Conservation (phyloP, 768 basidiomycete genomes). For the Piloderma croceum region DNA sequence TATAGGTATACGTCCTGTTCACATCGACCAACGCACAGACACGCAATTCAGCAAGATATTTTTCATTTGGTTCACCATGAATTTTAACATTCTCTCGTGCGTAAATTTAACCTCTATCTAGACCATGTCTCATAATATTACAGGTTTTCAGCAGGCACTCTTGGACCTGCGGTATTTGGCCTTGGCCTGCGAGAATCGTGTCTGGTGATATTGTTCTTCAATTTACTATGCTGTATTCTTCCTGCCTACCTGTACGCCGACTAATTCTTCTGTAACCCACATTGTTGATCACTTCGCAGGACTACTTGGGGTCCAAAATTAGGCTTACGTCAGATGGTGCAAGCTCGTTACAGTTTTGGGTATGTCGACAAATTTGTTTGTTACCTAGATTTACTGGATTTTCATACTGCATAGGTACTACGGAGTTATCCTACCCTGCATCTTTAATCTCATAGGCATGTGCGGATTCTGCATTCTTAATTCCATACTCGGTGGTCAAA, state of each 20-base stretch:
- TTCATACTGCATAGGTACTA: slow-evolving; percentile 41
- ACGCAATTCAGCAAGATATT: slow-evolving; percentile 60
- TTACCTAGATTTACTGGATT: slow-evolving; percentile 6
- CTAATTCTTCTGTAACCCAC: slow-evolving; percentile 5
- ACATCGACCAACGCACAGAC: slow-evolving; percentile 45
- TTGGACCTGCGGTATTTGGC: slow-evolving; percentile 59
- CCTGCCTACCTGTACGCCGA: slow-evolving; percentile 55
- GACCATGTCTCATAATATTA: not conserved
- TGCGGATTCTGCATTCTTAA: slow-evolving; percentile 64
- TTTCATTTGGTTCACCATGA: slow-evolving; percentile 68
- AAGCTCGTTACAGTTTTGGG: slow-evolving; percentile 59
- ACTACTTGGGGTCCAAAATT: slow-evolving; percentile 73
- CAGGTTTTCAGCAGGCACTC: slow-evolving; percentile 63
- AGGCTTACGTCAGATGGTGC: slow-evolving; percentile 79
- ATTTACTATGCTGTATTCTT: slow-evolving; percentile 49
- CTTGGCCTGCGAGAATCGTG: slow-evolving; percentile 59
- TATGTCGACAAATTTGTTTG: slow-evolving; percentile 33
- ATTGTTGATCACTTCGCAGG: slow-evolving; percentile 17
- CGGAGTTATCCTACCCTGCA: slow-evolving; percentile 45
- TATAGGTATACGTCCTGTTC: slow-evolving; percentile 50
- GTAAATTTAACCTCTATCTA: slow-evolving; percentile 11
- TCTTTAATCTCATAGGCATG: slow-evolving; percentile 54
- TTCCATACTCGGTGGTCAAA: slow-evolving; percentile 65
- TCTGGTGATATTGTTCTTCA: slow-evolving; percentile 63
- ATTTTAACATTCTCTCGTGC: slow-evolving; percentile 58